Percentiles rank a stretch among this genome's conserved stretches.
These are phyloP conservation scores for Brasilioporus rufonigricans DNA, from an alignment of 768 basidiomycete genomes.

Conservation along the genomic window DNA sequence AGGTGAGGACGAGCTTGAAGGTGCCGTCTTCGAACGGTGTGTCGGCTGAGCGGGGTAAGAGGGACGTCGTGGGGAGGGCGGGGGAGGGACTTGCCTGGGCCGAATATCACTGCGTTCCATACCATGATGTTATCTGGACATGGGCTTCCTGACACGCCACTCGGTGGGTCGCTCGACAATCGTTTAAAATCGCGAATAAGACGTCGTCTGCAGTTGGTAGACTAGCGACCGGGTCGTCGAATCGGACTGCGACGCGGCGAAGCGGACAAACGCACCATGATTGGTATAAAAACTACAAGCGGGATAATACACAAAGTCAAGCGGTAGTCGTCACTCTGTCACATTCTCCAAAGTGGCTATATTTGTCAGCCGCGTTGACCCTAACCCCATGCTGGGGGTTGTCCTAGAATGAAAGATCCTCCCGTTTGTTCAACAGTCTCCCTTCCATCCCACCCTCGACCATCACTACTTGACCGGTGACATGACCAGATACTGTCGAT, in stretches of 20 bases:
- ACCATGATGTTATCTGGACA: conserved; percentile 99
- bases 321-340: neutral
- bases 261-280: conserved; percentile 19
- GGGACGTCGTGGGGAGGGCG: neutral
- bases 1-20: conserved; percentile 92
- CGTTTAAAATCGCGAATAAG: conserved; percentile 98
- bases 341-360: neutral
- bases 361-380: conserved; percentile 26
- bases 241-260: neutral
- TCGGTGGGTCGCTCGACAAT: conserved; percentile 90
- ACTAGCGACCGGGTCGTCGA: conserved; percentile 44
- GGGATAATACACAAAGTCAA: conserved; percentile 8
- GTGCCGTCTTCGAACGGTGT: conserved; percentile 99
- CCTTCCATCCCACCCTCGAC: conserved; percentile 82
- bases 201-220: conserved; percentile 90
- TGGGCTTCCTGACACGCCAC: conserved; percentile 95
- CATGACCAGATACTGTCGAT: conserved; percentile 60
- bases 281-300: neutral
- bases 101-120: conserved; percentile 99
- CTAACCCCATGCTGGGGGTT: conserved; percentile 21
- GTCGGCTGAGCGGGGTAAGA: conserved; percentile 57
- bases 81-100: conserved; percentile 69
- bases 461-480: conserved; percentile 69
- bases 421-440: conserved; percentile 42
- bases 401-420: conserved; percentile 31